A percentile compares a stretch with the other conserved stretches of the same genome.
phyloP scores from a whole-genome alignment of 371 early-diverging fungal genomes.

The Gilbertella persicaria region DNA sequence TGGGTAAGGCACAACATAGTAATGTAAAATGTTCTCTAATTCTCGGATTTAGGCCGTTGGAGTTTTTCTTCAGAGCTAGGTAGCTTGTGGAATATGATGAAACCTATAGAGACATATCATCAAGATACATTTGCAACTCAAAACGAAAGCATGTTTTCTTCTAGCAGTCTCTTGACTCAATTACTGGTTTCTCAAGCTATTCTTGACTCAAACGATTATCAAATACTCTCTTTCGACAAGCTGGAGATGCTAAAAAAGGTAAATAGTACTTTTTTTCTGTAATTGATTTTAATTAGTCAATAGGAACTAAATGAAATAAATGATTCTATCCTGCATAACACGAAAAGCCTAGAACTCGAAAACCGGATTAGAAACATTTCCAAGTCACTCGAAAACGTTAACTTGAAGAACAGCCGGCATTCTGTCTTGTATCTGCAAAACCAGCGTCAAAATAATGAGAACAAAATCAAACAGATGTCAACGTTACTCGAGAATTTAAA shows the following conservation, averaged over 20 bases:
- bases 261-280: neutral
- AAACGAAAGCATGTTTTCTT: constrained; percentile 5
- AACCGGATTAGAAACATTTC: constrained; percentile 31
- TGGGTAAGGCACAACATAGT: constrained; percentile 8
- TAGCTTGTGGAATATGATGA: constrained; percentile 36
- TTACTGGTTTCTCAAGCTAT: constrained; percentile 62
- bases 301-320: constrained; percentile 23
- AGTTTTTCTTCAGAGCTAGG: constrained; percentile 33
- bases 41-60: constrained; percentile 11
- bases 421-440: constrained; percentile 19
- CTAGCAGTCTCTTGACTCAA: constrained; percentile 48
- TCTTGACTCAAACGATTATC: constrained; percentile 59
- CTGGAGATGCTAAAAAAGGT: constrained; percentile 59
- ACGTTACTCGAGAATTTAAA: constrained; percentile 64
- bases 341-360: constrained; percentile 27
- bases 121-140: constrained; percentile 33
- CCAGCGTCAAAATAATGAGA: constrained; percentile 43
- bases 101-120: constrained; percentile 16
- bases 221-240: constrained; percentile 53
- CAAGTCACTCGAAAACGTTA: constrained; percentile 47
- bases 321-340: constrained; percentile 16
- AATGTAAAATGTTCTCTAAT: neutral
- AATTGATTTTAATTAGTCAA: neutral
- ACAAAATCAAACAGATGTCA: constrained; percentile 66
- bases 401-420: constrained; percentile 28